phyloP scores from a whole-genome alignment of 1,284 basidiomycete species.

The Schizophyllum commune region DNA sequence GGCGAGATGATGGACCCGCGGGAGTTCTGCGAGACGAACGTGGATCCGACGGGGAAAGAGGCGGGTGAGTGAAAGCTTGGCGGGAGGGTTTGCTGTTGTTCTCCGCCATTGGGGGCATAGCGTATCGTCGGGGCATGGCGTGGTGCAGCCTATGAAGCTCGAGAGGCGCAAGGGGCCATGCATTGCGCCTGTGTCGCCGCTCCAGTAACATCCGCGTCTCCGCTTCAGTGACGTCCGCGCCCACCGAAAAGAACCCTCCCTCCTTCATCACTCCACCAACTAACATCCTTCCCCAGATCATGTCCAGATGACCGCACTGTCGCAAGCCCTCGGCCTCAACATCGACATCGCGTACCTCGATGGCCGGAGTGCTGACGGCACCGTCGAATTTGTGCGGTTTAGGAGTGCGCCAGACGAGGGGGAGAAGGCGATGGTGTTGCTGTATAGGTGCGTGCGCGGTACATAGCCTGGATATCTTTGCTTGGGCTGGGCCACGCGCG shows the following conservation, averaged over 20 bases:
- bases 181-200: too few species aligned
- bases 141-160: too few species aligned
- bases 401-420: neutral
- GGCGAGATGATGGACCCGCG: neutral
- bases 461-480: too few species aligned
- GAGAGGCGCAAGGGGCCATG: too few species aligned
- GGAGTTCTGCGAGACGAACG: neutral
- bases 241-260: too few species aligned
- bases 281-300: neutral
- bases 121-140: too few species aligned
- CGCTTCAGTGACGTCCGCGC: too few species aligned
- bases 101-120: too few species aligned
- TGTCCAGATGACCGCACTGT: neutral
- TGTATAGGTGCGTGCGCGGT: constrained; percentile 1
- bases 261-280: too few species aligned
- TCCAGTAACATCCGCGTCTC: too few species aligned
- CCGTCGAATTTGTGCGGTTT: neutral
- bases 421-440: neutral
- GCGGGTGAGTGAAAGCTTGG: neutral
- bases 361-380: neutral
- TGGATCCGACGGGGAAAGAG: neutral
- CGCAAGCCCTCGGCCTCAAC: neutral
- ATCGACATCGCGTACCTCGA: neutral
- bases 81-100: too few species aligned
- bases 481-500: too few species aligned